These are phyloP conservation scores for Hermanozyma aechmeae DNA, from an alignment of 805 yeast species.

Conservation along the genomic window DNA sequence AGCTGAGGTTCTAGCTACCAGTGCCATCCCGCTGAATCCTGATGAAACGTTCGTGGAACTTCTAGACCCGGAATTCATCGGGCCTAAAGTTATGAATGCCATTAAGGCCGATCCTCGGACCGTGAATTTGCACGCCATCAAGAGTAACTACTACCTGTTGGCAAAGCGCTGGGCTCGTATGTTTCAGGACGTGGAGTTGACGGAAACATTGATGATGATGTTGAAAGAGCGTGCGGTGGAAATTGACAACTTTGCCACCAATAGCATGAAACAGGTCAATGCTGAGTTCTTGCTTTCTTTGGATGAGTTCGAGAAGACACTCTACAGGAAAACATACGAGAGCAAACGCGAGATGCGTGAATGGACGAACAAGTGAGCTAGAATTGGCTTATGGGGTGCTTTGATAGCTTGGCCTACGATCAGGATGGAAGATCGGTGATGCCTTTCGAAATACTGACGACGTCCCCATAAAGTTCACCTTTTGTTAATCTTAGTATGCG, in stretches of 20 bases:
- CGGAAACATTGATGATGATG: constrained; percentile 42
- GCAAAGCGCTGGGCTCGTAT: constrained; percentile 72
- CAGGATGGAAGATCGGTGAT: too few relatives aligned
- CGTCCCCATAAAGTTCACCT: too few relatives aligned
- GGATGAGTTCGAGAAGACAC: constrained; percentile 66
- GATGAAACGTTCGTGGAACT: constrained; percentile 48
- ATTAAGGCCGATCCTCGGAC: constrained; percentile 61
- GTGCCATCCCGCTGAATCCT: constrained; percentile 22
- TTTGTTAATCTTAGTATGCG: too few relatives aligned
- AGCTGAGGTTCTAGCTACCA: constrained; percentile 62
- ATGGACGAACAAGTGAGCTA: constrained; percentile 19
- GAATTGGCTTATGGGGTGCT: too few relatives aligned
- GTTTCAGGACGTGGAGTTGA: constrained; percentile 57
- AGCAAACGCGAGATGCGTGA: constrained; percentile 30
- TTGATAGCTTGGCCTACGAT: too few relatives aligned
- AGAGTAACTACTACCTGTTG: constrained; percentile 59
- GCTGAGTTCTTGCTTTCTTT: constrained; percentile 50
- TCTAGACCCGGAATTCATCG: constrained; percentile 62
- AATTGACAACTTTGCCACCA: constrained; percentile 62
- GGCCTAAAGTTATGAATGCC: constrained; percentile 64
- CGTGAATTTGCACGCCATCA: constrained; percentile 58
- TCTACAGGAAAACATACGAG: constrained; percentile 47
- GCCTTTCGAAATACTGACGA: too few relatives aligned
- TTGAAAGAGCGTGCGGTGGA: constrained; percentile 57
- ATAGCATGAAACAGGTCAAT: constrained; percentile 38